Evolutionary conservation across 371 early-diverging fungal species (phyloP).

Genomic region (Coemansia sp.): DNA sequence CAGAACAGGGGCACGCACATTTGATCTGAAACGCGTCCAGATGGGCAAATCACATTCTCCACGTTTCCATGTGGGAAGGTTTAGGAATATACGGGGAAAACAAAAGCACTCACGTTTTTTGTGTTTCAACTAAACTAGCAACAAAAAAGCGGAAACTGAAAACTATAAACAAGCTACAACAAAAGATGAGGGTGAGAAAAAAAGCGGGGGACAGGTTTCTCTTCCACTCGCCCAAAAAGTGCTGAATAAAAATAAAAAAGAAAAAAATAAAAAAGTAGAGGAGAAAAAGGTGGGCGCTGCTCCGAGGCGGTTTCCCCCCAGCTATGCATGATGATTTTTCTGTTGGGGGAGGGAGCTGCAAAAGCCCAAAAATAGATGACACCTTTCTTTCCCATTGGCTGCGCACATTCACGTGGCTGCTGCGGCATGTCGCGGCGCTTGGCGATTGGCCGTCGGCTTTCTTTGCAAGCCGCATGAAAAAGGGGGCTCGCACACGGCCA

Average conservation of each 20-base stretch:
- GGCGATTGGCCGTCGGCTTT: slow-evolving; percentile 21
- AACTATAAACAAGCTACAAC: slow-evolving; percentile 18
- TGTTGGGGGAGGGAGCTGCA: background rate
- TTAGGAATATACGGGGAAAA: background rate
- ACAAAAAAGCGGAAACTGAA: slow-evolving; percentile 14
- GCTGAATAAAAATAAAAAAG: slow-evolving; percentile 14
- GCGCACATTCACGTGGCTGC: slow-evolving; percentile 22
- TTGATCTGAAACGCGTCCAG: background rate
- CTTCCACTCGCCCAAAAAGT: slow-evolving; percentile 7
- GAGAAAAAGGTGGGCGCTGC: slow-evolving; percentile 42
- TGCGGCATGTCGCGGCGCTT: slow-evolving; percentile 27
- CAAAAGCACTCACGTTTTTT: slow-evolving; percentile 21
- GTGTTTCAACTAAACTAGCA: slow-evolving; percentile 28
- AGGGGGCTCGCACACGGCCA: background rate
- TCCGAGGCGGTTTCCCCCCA: slow-evolving; percentile 11
- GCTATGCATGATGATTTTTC: slow-evolving; percentile 6
- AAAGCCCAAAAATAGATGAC: slow-evolving; percentile 13
- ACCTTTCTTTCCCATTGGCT: slow-evolving; percentile 11
- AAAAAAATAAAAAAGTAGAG: slow-evolving; percentile 33
- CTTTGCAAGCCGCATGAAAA: background rate
- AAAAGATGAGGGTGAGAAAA: slow-evolving; percentile 6
- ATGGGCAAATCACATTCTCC: slow-evolving; percentile 2
- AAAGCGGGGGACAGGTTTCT: slow-evolving; percentile 20
- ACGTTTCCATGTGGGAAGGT: slow-evolving; percentile 1
- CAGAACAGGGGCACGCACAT: slow-evolving; percentile 2